phyloP scores from a whole-genome alignment of 495 filamentous ascomycete species.

The Neurospora sp. region DNA sequence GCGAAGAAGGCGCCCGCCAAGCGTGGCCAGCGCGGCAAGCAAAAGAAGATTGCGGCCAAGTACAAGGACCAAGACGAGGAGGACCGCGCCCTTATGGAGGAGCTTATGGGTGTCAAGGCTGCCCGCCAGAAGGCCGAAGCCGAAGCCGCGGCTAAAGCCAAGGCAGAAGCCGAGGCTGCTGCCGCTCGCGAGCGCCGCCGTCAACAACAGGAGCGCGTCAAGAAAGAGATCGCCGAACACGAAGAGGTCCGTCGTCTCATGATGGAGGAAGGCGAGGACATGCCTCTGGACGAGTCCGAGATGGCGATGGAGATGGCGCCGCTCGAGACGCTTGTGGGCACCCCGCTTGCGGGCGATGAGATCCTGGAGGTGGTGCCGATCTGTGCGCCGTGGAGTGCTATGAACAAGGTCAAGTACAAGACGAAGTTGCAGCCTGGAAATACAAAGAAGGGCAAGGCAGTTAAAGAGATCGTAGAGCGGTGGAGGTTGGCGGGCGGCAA shows the following conservation, averaged over 20 bases:
- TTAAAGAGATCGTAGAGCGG: conserved; percentile 71
- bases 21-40: conserved; percentile 76
- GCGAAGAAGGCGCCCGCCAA: conserved; percentile 37
- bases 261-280: conserved; percentile 37
- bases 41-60: conserved; percentile 79
- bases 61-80: conserved; percentile 94
- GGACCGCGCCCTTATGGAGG: conserved; percentile 73
- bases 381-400: conserved; percentile 80
- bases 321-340: conserved; percentile 69
- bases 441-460: conserved; percentile 89
- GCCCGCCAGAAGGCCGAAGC: conserved; percentile 42
- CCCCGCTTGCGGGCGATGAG: conserved; percentile 70
- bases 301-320: conserved; percentile 46
- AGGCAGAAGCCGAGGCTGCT: conserved; percentile 49
- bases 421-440: conserved; percentile 85
- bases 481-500: conserved; percentile 58
- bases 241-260: conserved; percentile 54
- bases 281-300: conserved; percentile 36
- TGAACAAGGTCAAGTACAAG: conserved; percentile 74
- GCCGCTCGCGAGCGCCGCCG: conserved; percentile 60
- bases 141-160: conserved; percentile 40
- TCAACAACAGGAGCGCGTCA: conserved; percentile 66
- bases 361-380: conserved; percentile 83
- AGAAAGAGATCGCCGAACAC: conserved; percentile 50
- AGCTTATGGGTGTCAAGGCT: conserved; percentile 65